Conservation (phyloP, 2,329 filamentous ascomycete species). For the Fusarium vanettenii region DNA sequence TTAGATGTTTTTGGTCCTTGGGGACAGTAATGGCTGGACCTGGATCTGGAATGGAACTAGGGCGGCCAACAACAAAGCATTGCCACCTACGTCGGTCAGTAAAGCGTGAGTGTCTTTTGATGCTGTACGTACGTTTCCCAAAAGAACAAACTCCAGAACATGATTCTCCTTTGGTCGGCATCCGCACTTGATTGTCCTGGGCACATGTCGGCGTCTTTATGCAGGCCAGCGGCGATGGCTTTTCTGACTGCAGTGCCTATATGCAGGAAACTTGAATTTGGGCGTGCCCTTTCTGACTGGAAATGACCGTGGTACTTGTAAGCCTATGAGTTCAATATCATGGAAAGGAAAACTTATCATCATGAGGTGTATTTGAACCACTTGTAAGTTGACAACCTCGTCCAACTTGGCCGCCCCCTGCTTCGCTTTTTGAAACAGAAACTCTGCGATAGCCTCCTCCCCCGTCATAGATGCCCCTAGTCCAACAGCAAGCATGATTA, state of each 20-base stretch:
- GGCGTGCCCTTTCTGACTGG: constrained; percentile 56
- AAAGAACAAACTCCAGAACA: constrained; percentile 51
- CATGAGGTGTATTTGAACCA: constrained; percentile 55
- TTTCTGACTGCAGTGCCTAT: constrained; percentile 55
- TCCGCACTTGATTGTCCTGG: constrained; percentile 47
- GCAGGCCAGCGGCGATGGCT: constrained; percentile 56
- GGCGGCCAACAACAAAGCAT: constrained; percentile 56
- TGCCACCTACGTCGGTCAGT: constrained; percentile 49
- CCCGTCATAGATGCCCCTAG: constrained; percentile 52
- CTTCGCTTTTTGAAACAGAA: constrained; percentile 57
- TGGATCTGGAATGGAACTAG: constrained; percentile 52
- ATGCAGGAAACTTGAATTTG: constrained; percentile 56
- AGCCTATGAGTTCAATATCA: constrained; percentile 12
- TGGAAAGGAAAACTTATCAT: constrained; percentile 53
- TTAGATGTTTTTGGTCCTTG: constrained; percentile 51
- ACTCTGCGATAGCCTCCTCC: constrained; percentile 53
- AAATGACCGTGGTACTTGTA: constrained; percentile 51
- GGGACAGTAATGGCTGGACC: constrained; percentile 52
- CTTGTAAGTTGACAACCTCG: constrained; percentile 58
- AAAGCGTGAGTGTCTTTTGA: not conserved
- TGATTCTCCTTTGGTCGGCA: constrained; percentile 51
- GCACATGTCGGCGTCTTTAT: constrained; percentile 53
- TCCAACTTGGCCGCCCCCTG: constrained; percentile 51
- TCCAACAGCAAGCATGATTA: constrained; percentile 52
- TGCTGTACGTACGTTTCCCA: constrained; percentile 52